Base-by-base conservation (phyloP, 768 basidiomycete species). In the Russula sp. region DNA sequence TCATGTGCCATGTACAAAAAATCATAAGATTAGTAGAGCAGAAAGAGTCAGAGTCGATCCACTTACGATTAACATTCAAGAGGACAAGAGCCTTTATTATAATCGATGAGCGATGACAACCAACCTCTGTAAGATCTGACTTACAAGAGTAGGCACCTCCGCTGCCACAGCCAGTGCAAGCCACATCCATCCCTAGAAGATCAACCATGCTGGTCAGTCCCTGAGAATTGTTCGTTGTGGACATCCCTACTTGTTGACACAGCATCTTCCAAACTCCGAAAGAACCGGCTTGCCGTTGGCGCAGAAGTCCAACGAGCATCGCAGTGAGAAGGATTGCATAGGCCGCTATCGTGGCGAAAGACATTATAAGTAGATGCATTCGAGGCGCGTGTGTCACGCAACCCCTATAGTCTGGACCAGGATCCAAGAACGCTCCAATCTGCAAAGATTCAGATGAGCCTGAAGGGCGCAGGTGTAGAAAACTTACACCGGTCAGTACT, bases 181-280 rank as follows among this genome's bases (percentile, higher is more conserved):
- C 60, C 60, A 61, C 38, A 38, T 43, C 54, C 60, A 61, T 32
- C 60, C 60, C 60, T 61, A 61, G 39, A 43, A 9, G 22, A 5
- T 36, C 10, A 32, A 22, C 10, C 5, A 22, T 4, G 14, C n/a
- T 35, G 4, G n/a, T 56, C 16, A 50, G 41, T 22, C 22, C 16
- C n/a, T 7, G 10, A 32, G n/a, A 10, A 22, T 34, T 13, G 2
- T 5, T 13, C 3, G 2, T 5, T 20, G 10, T 8, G 1, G 11
- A n/a, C 16, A 11, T 29, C 3, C n/a, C 18, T 56, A 61, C 60
- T 46, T 61, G 60, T 50, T 45, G 54, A 35, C 1, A 11, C 25
- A 61, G 60, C 55, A 61, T 29, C 10, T 50, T 25, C 60, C 54
- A 61, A 14, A 61, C 3, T 8, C 54, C 47, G 11, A 50, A 61